Base-by-base conservation (phyloP, 1,284 basidiomycete species). In the Testicularia cyperi region DNA sequence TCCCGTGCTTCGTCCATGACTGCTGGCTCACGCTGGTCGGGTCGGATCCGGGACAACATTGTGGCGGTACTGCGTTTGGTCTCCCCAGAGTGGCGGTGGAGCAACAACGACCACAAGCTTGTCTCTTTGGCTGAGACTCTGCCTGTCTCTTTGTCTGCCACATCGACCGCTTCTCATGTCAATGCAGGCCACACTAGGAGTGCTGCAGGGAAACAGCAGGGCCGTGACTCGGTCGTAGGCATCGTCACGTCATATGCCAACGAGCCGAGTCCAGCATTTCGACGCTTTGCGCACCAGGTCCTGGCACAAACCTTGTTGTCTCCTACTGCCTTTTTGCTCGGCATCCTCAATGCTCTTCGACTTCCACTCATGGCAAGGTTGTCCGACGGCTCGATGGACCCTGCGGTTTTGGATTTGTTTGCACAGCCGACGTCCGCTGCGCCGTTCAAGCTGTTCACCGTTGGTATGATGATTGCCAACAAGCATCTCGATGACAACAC, bases 401-500 rank as follows among this genome's bases (percentile, higher is more conserved):
- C 63, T 15, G 58, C 60, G 20, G 63, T 67, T 28, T 44, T 67
- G 14, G 70, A 72, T 20, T 43, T 74, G 15, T 73, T 75, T 39
- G 68, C 72, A 4, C 65, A 69, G 33, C 72, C 70, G 16, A 65
- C 63, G 2, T 65, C 73, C 10, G 58, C 67, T 2, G 69, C 63
- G 23, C 62, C 72, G 0, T 75, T 75, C 63, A 75, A 75, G 60
- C 52, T 75, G 13, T 65, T 75, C 29, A 70, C 70, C 2, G 36
- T 57, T 14, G 70, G 74, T 37, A 58, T 69, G 49, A 75, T 75
- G 74, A 68, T 75, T n/a, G 68, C 72, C 38, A 75, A 74, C 60
- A 75, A 75, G 57, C 70, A 73, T 35, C 36, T 75, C n/a, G 74
- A 75, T 35, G 74, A 75, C 53, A 73, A 75, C 53, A 75, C 74